Conservation (phyloP, 2,329 filamentous ascomycete species). For the Epichloe glyceriae region DNA sequence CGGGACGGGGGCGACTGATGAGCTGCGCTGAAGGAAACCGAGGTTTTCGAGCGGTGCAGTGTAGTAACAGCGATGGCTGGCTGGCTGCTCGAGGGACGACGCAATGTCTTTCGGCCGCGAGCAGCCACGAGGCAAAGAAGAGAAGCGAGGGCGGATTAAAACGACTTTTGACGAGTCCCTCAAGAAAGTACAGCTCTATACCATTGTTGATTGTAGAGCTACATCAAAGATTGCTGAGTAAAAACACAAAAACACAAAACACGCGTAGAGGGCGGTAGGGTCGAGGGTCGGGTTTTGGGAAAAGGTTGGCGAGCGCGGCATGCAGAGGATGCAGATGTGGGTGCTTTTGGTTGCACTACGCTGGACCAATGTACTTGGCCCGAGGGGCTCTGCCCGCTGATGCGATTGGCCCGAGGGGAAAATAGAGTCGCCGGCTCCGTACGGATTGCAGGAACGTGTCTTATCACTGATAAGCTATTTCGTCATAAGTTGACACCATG, state of each 20-base stretch:
- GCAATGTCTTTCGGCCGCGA: neutral
- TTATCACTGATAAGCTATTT: neutral
- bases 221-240: conserved; percentile 3
- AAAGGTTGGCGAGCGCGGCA: neutral
- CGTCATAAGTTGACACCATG: neutral
- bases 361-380: neutral
- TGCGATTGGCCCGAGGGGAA: neutral
- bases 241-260: too few relatives aligned
- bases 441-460: neutral
- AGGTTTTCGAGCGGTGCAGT: neutral
- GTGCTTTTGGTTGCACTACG: neutral
- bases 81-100: neutral
- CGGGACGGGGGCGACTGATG: neutral
- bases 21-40: neutral
- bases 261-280: neutral
- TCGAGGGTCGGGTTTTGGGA: neutral
- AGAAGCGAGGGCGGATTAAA: neutral
- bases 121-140: neutral
- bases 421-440: conserved; percentile 2
- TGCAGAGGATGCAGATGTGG: neutral
- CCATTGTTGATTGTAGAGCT: conserved; percentile 5
- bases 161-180: neutral
- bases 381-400: neutral
- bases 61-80: neutral
- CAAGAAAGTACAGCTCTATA: conserved; percentile 1